Evolutionary conservation across 352 stramenopile species (phyloP), one percentile per base, ranked within the genome.

Genomic region (Globisporangium recalcitrans): DNA sequence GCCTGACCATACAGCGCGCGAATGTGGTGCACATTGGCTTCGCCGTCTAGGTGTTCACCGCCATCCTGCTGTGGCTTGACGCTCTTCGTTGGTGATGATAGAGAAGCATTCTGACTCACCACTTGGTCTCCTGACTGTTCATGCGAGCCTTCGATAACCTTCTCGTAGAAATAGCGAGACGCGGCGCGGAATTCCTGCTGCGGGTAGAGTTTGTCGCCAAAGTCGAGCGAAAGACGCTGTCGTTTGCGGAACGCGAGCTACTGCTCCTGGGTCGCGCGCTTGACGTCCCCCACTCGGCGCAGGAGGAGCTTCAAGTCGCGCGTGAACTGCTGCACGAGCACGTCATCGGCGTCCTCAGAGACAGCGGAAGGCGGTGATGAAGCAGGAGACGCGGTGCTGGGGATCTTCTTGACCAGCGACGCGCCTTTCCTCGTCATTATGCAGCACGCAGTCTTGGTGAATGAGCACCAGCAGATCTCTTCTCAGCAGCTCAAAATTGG

Each of bases 181-280:
- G 82, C 80, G 11, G 80, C 77, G 3, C 53, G 64, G 42, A 73
- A 88, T 59, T 91, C 82, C 3, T 74, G 52, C 14, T 62, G 48
- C 2, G 69, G 66, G 29, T 71, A 78, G 48, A 89, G 75, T 44
- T 74, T 82, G 67, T 85, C 75, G 0, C 80, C 79, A 32, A 86
- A 72, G 6, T 38, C 24, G 2, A 88, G 62, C 36, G 88, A 62
- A 60, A 90, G 34, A 8, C 63, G 54, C 11, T 53, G 40, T 36
- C 88, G 88, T 59, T 82, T 77, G 13, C 14, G 3, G 1, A 47
- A 4, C 11, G 31, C 65, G 29, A 88, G 57, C 46, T 86, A 57
- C 42, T 86, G 73, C 3, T 75, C 62, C 6, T 62, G 38, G 16
- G 38, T 77, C 0, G 64, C 34, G 26, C 64, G 27, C 38, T 70